Evolutionary conservation across 2,329 filamentous ascomycete genomes (phyloP).

Genomic region (Trichoderma citrinoviride): DNA sequence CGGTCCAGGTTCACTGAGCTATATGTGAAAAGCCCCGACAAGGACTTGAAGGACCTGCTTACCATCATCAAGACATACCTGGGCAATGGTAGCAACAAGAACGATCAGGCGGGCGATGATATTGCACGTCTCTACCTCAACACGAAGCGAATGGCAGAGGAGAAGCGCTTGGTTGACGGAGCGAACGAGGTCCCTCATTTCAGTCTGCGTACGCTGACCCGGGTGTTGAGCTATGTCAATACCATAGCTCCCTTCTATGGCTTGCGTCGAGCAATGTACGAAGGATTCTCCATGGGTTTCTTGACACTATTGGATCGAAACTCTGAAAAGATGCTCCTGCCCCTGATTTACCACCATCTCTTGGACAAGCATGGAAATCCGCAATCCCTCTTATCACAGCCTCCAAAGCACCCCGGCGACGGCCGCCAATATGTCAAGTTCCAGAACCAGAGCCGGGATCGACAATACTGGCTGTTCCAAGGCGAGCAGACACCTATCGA

Average conservation of each 20-base stretch:
- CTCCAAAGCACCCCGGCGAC: slow-evolving; percentile 73
- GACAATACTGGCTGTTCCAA: slow-evolving; percentile 87
- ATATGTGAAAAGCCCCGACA: slow-evolving; percentile 88
- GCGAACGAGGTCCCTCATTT: slow-evolving; percentile 96
- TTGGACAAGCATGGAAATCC: slow-evolving; percentile 66
- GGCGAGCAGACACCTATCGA: slow-evolving; percentile 64
- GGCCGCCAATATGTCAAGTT: slow-evolving; percentile 78
- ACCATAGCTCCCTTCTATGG: slow-evolving; percentile 83
- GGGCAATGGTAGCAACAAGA: slow-evolving; percentile 65
- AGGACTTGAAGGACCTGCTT: slow-evolving; percentile 79
- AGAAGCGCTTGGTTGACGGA: slow-evolving; percentile 87
- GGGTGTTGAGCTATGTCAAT: slow-evolving; percentile 82
- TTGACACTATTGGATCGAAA: slow-evolving; percentile 80
- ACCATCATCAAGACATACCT: slow-evolving; percentile 88
- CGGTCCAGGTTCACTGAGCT: slow-evolving; percentile 93
- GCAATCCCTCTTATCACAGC: slow-evolving; percentile 71
- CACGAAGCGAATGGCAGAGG: slow-evolving; percentile 75
- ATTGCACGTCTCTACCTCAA: slow-evolving; percentile 85
- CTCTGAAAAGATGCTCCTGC: slow-evolving; percentile 75
- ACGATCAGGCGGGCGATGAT: slow-evolving; percentile 72
- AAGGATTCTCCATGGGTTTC: slow-evolving; percentile 98
- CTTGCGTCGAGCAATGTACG: slow-evolving; percentile 79
- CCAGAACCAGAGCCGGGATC: slow-evolving; percentile 58
- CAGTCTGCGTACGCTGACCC: slow-evolving; percentile 88
- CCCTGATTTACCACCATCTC: slow-evolving; percentile 77